Base-by-base conservation (phyloP, 148 eudicot species). In the Spergularia bocconei region DNA sequence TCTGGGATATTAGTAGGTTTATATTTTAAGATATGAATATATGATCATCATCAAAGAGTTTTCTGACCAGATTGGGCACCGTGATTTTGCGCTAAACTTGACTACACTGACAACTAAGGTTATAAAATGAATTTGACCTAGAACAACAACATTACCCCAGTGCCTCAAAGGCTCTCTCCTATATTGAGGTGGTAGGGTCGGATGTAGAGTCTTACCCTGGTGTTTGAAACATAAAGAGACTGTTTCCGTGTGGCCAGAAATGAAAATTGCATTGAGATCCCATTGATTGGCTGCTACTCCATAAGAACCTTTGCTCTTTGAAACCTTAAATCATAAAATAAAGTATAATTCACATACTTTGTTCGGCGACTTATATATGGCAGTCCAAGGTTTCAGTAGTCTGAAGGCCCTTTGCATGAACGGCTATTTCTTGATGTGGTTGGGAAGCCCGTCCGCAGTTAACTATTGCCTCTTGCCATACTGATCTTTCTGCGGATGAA, bases 81-180 rank as follows among this genome's bases (percentile, higher is more conserved):
- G 1, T 19, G 29, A 59, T 59, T 59, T 59, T 59, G 63, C 41
- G 16, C 15, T 23, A 62, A 38, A 25, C 39, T 62, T 57, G 23
- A 62, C 65, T 62, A 23, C 29, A 38, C 65, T 61, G 65, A 61
- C 65, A n/a, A 20, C 39, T 61, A 61, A 61, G 38, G 38, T 59
- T 20, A 29, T 33, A 59, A 29, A 15, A 29, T 23, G 38, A 62
- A 17, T 14, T 17, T 23, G 65, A 11, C 39, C 39, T 62, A 23
- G 9, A 55, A 17, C 20, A 5, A 15, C 16, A 44, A 44, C 10
- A 5, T 44, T 44, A 9, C 10, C 48, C 10, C 8, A 44, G 48
- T 6, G 48, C 48, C 10, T 44, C 48, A 9, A 44, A 44, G 48
- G 9, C 48, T 44, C 48, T 0, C 48, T 6, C 48, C 48, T 44